These are phyloP conservation scores for Phoma sp. DNA, from an alignment of 2,329 filamentous ascomycete species.

Conservation along the genomic window DNA sequence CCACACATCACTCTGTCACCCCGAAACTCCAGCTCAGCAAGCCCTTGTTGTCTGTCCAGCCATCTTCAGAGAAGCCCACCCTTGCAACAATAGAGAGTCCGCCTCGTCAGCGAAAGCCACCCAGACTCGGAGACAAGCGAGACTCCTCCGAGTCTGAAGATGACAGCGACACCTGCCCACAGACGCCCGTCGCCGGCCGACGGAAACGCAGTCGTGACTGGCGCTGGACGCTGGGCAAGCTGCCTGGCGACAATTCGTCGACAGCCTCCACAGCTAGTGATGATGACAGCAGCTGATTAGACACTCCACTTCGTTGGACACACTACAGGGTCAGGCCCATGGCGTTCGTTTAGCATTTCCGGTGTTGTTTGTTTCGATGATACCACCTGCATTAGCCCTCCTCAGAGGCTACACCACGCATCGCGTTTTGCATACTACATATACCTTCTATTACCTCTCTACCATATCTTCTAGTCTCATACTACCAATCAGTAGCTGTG, in stretches of 20 bases:
- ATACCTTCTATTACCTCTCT: slow-evolving; percentile 3
- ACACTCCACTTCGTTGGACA: slow-evolving; percentile 6
- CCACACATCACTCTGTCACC: slow-evolving; percentile 20
- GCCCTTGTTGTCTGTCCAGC: slow-evolving; percentile 24
- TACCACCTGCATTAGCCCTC: slow-evolving; percentile 30
- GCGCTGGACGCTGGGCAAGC: slow-evolving; percentile 64
- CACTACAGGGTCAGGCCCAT: slow-evolving; percentile 18
- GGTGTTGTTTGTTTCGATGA: slow-evolving; percentile 39
- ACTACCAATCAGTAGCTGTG: slow-evolving; percentile 17
- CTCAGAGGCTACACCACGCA: slow-evolving; percentile 7
- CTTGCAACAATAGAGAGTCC: slow-evolving; percentile 32
- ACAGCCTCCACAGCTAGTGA: slow-evolving; percentile 30
- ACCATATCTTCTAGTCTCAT: slow-evolving; percentile 17
- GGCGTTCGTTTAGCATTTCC: slow-evolving; percentile 37
- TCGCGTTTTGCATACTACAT: slow-evolving; percentile 10
- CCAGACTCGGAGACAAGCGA: slow-evolving; percentile 52
- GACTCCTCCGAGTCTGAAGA: slow-evolving; percentile 55
- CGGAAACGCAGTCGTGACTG: slow-evolving; percentile 63
- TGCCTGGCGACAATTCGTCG: slow-evolving; percentile 38
- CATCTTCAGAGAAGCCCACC: slow-evolving; percentile 19
- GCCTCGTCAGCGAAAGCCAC: slow-evolving; percentile 34
- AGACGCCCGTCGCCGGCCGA: slow-evolving; percentile 62
- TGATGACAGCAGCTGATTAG: slow-evolving; percentile 39
- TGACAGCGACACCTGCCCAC: slow-evolving; percentile 58
- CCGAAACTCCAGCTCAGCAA: slow-evolving; percentile 20